phyloP scores from a whole-genome alignment of 176 grass and related monocot species.

The Musa schizocarpa region DNA sequence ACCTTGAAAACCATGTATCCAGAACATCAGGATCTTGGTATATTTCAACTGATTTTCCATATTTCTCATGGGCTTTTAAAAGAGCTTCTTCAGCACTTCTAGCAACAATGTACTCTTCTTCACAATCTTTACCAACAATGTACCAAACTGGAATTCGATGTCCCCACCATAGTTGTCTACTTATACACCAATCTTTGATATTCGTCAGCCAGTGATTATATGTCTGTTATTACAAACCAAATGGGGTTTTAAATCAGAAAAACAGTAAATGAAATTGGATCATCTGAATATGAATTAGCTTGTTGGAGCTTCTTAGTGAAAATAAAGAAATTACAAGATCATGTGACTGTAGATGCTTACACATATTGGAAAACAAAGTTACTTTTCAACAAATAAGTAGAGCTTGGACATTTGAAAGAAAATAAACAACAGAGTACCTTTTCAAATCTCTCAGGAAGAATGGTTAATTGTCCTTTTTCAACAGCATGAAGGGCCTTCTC shows the following conservation, averaged over 20 bases:
- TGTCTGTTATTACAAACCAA: constrained; percentile 45
- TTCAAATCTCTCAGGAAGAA: constrained; percentile 97
- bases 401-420: background rate
- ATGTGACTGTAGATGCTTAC: background rate
- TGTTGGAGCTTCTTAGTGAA: background rate
- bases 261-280: background rate
- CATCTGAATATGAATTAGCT: background rate
- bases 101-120: constrained; percentile 92
- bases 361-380: background rate
- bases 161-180: constrained; percentile 98
- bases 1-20: constrained; percentile 99
- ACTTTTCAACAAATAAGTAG: background rate
- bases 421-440: constrained; percentile 41
- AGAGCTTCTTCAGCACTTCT: constrained; percentile 68
- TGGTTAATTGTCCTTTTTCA: constrained; percentile 73
- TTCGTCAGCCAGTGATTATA: constrained; percentile 99
- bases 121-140: constrained; percentile 81
- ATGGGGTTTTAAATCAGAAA: background rate
- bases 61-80: constrained; percentile 64
- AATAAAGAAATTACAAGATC: background rate
- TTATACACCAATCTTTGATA: constrained; percentile 99
- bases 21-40: constrained; percentile 97
- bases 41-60: constrained; percentile 93
- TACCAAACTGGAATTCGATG: constrained; percentile 99
- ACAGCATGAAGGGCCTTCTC: constrained; percentile 83